Evolutionary conservation across 176 grass and related monocot species (phyloP).

Genomic region (Themeda triandra): DNA sequence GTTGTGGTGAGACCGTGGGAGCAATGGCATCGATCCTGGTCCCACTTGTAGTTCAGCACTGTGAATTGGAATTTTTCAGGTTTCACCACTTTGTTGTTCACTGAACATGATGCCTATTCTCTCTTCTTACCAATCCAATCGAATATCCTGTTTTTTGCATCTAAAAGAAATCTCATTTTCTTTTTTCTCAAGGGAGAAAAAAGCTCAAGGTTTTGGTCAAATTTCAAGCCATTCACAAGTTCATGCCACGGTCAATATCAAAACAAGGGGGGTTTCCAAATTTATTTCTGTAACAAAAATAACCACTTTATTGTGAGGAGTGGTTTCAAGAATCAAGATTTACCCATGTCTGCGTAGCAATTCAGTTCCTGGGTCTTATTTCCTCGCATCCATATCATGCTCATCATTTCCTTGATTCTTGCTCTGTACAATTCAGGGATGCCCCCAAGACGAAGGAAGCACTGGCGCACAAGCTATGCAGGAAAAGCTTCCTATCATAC

Average conservation of each 20-base stretch:
- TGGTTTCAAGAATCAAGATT: no score
- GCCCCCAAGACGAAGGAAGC: slow-evolving; percentile 16
- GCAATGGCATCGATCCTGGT: no score
- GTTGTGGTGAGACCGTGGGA: no score
- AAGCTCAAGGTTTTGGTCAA: no score
- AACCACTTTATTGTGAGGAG: background rate
- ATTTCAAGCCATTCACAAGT: no score
- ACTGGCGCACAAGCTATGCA: slow-evolving; percentile 42
- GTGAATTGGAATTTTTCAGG: no score
- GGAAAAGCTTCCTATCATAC: slow-evolving; percentile 38
- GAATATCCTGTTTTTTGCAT: no score
- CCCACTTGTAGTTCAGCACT: no score
- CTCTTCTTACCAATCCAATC: no score
- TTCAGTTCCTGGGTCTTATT: background rate
- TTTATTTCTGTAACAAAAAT: background rate
- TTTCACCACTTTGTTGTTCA: no score
- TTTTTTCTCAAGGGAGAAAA: background rate
- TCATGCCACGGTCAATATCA: background rate
- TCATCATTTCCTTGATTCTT: slow-evolving; percentile 13
- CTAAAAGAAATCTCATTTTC: background rate
- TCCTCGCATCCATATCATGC: background rate
- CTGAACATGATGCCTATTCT: no score
- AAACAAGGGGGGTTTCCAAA: background rate
- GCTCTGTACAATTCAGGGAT: slow-evolving; percentile 11
- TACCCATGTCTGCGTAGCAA: background rate